A percentile compares a stretch with the other conserved stretches of the same genome.
These are phyloP conservation scores for Chrysochromulina tobinii DNA, from an alignment of 78 protist genomes.

Conservation along the genomic window DNA sequence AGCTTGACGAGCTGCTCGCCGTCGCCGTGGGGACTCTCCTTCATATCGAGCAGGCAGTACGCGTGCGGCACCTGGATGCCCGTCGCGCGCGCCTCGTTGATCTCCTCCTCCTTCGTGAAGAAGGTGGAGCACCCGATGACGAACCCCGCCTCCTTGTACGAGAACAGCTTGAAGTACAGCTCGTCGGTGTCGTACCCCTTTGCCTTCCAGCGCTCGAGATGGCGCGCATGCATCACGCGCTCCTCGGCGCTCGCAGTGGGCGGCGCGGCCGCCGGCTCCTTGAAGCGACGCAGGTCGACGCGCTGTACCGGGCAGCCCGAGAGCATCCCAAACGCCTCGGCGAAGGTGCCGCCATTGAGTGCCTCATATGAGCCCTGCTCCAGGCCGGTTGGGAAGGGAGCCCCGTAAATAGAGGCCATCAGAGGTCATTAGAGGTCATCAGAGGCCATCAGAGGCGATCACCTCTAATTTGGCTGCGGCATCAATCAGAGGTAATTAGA, in stretches of 20 bases:
- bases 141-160: not conserved
- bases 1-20: not conserved
- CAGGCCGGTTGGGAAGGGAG: too few species aligned
- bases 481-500: too few species aligned
- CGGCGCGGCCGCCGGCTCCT: not conserved
- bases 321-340: not conserved
- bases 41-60: not conserved
- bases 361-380: constrained; percentile 30
- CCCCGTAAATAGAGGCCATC: too few species aligned
- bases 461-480: too few species aligned
- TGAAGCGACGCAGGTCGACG: not conserved
- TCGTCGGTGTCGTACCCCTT: not conserved
- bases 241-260: not conserved
- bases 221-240: not conserved
- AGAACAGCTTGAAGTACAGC: not conserved
- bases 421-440: too few species aligned
- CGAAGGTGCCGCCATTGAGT: constrained; percentile 11
- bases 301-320: not conserved
- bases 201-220: not conserved
- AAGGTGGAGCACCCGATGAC: not conserved
- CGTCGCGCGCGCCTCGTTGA: not conserved
- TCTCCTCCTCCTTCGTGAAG: not conserved
- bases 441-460: too few species aligned
- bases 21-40: not conserved
- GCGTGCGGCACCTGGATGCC: constrained; percentile 1